Evolutionary conservation across 208 protist species (phyloP).

Genomic region (Trypanosoma platydactyli): DNA sequence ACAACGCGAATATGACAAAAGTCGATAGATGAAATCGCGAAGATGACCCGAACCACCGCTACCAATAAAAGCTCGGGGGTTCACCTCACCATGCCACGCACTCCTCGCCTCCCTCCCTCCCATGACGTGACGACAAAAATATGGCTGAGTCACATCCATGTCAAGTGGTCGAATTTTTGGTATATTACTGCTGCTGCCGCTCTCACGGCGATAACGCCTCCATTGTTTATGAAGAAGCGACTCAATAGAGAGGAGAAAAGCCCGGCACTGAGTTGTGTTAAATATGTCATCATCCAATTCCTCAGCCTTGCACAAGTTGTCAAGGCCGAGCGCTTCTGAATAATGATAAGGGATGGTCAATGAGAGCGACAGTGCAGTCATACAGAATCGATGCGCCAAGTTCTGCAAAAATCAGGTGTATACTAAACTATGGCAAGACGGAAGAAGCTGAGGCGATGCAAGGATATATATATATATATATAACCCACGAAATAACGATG

Average conservation of each 20-base stretch:
- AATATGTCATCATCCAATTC: background rate
- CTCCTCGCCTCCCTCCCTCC: background rate
- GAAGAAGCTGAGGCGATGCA: background rate
- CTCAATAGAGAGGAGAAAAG: constrained; percentile 23
- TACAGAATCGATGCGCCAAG: background rate
- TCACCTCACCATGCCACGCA: background rate
- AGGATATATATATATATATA: too few relatives aligned
- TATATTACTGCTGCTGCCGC: background rate
- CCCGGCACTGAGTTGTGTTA: constrained; percentile 14
- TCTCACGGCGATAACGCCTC: constrained; percentile 4
- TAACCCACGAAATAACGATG: too few relatives aligned
- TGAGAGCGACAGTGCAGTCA: constrained; percentile 16
- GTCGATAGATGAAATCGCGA: constrained; percentile 24
- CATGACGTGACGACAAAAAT: background rate
- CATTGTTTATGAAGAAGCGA: constrained; percentile 16
- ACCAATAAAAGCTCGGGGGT: background rate
- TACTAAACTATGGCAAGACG: background rate
- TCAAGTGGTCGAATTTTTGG: background rate
- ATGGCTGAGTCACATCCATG: background rate
- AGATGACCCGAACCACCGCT: constrained; percentile 9
- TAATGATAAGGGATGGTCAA: background rate
- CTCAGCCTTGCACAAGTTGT: background rate
- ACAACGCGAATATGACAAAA: constrained; percentile 22
- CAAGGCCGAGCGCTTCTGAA: background rate
- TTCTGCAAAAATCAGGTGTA: background rate